Percentiles rank a stretch among this genome's conserved stretches.
These are phyloP conservation scores for Trichoderma pleuroti DNA, from an alignment of 2,329 filamentous ascomycete species.

Conservation along the genomic window DNA sequence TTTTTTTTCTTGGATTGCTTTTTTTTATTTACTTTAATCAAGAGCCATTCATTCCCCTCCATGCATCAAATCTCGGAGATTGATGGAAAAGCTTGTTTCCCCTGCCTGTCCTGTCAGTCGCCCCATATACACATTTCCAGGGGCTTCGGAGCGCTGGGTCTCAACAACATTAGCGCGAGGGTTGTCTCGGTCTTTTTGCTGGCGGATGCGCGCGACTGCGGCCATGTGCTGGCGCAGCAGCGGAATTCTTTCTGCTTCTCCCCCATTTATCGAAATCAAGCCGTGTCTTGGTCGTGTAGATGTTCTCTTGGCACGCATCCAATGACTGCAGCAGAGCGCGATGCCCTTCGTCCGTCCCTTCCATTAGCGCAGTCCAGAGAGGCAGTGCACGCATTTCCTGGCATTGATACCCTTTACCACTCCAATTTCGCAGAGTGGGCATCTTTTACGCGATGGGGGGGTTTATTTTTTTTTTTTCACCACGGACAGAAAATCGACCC, in stretches of 20 bases:
- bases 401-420: conserved; percentile 3
- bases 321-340: neutral
- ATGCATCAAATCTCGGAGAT: conserved; percentile 9
- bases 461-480: neutral
- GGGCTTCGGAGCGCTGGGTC: neutral
- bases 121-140: neutral
- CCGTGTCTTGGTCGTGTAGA: neutral
- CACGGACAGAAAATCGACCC: neutral
- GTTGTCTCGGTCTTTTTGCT: neutral
- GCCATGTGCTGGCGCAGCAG: neutral
- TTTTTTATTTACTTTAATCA: neutral
- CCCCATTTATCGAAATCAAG: neutral
- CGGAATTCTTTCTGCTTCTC: neutral
- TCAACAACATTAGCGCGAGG: neutral
- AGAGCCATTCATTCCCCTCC: neutral
- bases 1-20: neutral
- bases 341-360: neutral
- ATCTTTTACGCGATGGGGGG: neutral
- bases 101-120: neutral
- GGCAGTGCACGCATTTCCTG: neutral
- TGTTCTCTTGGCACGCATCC: neutral
- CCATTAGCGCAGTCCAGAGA: neutral
- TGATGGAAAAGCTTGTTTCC: conserved; percentile 9
- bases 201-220: neutral
- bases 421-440: conserved; percentile 8